A percentile compares a stretch with the other conserved stretches of the same genome.
Conservation (phyloP, 345 rosid genomes). For the Euphorbia pulcherrima region DNA sequence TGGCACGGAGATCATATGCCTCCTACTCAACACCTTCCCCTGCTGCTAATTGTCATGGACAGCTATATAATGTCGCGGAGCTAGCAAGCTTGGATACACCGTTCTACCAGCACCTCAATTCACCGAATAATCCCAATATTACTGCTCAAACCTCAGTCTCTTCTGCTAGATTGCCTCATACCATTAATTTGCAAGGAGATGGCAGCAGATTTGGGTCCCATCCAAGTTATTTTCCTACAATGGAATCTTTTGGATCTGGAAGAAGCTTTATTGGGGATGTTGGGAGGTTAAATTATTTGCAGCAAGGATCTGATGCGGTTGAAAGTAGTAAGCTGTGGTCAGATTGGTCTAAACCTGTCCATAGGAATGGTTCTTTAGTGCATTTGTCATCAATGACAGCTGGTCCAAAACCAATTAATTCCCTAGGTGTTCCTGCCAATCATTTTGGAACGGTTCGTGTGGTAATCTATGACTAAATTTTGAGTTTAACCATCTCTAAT, state of each 20-base stretch:
- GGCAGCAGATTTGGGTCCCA: conserved; percentile 30
- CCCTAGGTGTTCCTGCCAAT: conserved; percentile 31
- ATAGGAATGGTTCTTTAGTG: conserved; percentile 27
- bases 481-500: neutral
- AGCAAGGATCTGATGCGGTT: conserved; percentile 31
- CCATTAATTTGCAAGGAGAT: conserved; percentile 30
- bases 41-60: conserved; percentile 26
- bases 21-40: conserved; percentile 25
- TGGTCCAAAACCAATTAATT: conserved; percentile 24
- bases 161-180: conserved; percentile 31
- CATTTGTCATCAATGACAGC: conserved; percentile 31
- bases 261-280: conserved; percentile 27
- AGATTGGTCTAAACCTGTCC: conserved; percentile 31
- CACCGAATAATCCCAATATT: conserved; percentile 25
- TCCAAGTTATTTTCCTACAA: conserved; percentile 22
- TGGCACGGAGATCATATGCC: conserved; percentile 28
- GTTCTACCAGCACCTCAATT: conserved; percentile 29
- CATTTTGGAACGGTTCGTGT: conserved; percentile 48
- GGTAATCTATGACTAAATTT: conserved; percentile 14
- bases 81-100: conserved; percentile 29
- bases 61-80: conserved; percentile 30
- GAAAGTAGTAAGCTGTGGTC: conserved; percentile 32
- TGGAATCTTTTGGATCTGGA: conserved; percentile 31
- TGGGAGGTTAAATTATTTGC: conserved; percentile 18
- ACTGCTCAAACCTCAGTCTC: conserved; percentile 29